These are phyloP conservation scores for Trichoderma lentiforme DNA, from an alignment of 2,329 filamentous ascomycete genomes.

Conservation along the genomic window DNA sequence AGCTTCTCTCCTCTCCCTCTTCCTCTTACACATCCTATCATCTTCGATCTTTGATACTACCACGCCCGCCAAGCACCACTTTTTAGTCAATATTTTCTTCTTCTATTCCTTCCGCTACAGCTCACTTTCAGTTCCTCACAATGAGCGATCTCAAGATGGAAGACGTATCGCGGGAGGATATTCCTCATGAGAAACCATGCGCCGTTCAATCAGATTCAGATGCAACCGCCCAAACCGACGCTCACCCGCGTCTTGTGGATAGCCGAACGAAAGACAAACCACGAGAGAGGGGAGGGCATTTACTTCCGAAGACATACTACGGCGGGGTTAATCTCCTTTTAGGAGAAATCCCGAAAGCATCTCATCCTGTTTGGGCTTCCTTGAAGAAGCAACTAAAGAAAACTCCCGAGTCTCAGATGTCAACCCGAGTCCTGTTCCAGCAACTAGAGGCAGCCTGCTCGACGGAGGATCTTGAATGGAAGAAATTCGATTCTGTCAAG, in stretches of 20 bases:
- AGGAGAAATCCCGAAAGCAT: no score
- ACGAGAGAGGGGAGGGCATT: no score
- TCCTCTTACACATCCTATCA: neutral
- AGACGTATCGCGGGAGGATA: no score
- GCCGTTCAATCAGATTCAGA: neutral
- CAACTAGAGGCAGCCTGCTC: neutral
- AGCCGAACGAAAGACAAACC: neutral
- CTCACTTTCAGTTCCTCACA: neutral
- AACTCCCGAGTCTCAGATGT: neutral
- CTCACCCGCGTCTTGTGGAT: neutral
- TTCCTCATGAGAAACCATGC: neutral
- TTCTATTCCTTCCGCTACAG: neutral
- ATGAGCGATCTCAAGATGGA: neutral
- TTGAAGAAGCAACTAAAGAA: neutral
- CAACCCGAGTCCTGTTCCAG: neutral
- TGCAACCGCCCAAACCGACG: no score
- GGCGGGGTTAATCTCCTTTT: no score
- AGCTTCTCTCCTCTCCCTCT: neutral
- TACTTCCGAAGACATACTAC: no score
- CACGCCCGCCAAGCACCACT: neutral
- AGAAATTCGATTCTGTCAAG: neutral
- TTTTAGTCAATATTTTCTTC: neutral
- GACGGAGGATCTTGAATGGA: neutral
- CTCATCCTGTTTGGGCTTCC: neutral
- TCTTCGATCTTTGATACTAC: neutral